A percentile compares a stretch with the other conserved stretches of the same genome.
phyloP scores from a whole-genome alignment of 345 rosid species.

The Eucalyptus brandiana region DNA sequence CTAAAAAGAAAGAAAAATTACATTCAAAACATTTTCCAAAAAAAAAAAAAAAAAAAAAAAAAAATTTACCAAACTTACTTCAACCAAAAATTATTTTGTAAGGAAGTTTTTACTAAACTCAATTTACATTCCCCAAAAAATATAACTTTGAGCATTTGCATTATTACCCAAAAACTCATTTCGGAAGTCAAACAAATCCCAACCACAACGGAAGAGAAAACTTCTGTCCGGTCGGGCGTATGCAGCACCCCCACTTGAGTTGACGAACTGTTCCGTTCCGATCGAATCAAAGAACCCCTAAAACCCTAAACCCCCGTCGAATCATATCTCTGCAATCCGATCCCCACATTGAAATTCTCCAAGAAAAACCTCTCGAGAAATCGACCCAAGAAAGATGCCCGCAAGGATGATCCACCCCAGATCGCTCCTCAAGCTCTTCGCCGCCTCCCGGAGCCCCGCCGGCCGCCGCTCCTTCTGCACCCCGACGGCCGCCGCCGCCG shows the following conservation, averaged over 20 bases:
- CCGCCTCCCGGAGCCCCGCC: not conserved
- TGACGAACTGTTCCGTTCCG: not conserved
- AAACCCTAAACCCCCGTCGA: not conserved
- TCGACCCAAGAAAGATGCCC: not conserved
- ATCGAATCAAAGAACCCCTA: not conserved
- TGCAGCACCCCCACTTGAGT: not conserved
- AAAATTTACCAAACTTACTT: too few relatives aligned
- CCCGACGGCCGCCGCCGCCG: not conserved
- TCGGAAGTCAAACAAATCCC: too few relatives aligned
- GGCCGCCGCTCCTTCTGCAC: slow-evolving; percentile 12
- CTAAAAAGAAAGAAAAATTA: too few relatives aligned
- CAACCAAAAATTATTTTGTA: too few relatives aligned
- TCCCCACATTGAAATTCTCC: not conserved
- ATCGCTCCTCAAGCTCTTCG: slow-evolving; percentile 7
- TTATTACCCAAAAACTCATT: too few relatives aligned
- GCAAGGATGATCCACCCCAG: slow-evolving; percentile 1
- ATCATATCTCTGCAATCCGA: not conserved
- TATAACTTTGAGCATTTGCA: too few relatives aligned
- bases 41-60: too few relatives aligned
- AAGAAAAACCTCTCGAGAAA: not conserved
- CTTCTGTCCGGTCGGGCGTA: not conserved
- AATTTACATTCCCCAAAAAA: too few relatives aligned
- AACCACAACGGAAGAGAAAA: too few relatives aligned
- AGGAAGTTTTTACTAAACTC: too few relatives aligned
- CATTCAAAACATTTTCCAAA: too few relatives aligned